Evolutionary conservation across 2,329 filamentous ascomycete species (phyloP).

Genomic region (Dactylellina parvicollis): DNA sequence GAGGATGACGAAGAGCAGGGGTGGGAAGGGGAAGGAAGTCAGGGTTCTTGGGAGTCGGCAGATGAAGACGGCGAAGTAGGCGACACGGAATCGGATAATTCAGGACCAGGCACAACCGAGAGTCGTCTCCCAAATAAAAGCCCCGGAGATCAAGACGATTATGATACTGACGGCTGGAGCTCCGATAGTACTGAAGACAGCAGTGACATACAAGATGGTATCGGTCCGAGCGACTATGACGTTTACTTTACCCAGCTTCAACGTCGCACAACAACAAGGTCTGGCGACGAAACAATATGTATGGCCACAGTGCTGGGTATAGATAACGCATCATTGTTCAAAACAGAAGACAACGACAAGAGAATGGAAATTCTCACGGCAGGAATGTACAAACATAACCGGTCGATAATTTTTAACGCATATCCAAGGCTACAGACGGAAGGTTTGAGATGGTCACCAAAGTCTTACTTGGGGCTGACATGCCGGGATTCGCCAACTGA

Average conservation of each 20-base stretch:
- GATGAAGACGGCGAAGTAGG: neutral
- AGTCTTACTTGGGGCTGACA: neutral
- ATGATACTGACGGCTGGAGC: neutral
- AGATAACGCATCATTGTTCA: constrained; percentile 5
- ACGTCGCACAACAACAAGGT: constrained; percentile 29
- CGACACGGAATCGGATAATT: neutral
- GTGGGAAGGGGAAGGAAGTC: neutral
- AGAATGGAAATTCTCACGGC: neutral
- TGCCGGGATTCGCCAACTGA: neutral
- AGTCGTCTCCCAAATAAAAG: neutral
- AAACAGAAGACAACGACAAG: neutral
- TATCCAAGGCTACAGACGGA: neutral
- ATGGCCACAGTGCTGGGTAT: constrained; percentile 34
- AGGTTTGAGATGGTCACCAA: neutral
- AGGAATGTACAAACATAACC: neutral
- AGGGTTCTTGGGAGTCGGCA: neutral
- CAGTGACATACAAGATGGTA: neutral
- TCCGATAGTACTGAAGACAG: neutral
- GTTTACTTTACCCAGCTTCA: neutral
- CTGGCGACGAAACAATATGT: constrained; percentile 49
- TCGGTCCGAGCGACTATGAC: constrained; percentile 4
- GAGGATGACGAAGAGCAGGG: neutral
- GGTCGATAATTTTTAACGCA: neutral
- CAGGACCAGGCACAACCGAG: neutral
- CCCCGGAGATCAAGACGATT: constrained; percentile 1